Base-by-base conservation (phyloP, 306 rosid genomes). In the Corylus americana region DNA sequence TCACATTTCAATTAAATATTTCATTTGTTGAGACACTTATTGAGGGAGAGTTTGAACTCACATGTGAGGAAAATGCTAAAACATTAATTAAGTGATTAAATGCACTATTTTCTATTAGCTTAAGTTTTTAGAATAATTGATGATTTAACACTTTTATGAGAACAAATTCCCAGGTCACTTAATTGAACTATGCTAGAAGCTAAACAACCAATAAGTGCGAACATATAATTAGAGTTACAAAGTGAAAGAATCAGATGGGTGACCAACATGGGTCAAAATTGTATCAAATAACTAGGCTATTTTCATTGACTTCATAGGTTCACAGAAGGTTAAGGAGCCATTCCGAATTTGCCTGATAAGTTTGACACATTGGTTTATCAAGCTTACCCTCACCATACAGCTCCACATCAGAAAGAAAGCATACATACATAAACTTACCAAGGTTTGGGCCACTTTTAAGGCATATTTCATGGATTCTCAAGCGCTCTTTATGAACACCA, bases 381-480 rank as follows among this genome's bases (percentile, higher is more conserved):
- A 66, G 49, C 71, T 18, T 49, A 58, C 39, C 14, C 31, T 20
- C 35, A 35, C 70, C 17, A 5, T 71, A 69, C 31, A 39, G 25
- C 47, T 54, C 13, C 45, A 70, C n/a, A 71, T 47, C 51, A 66
- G 47, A 62, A 54, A 77, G 55, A 50, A 39, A 63, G 61, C 51
- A 58, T 44, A 54, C 29, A 49, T 71, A 2, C 3, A 63, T 31
- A 76, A 31, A 78, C 86, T 81, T 71, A 93, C 97, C 99, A 16
- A 95, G 89, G 79, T 81, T 85, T 67, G 96, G 97, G 83, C 94
- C 90, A 81, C 88, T 93, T 86, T 95, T 93, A 70, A 93, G 94
- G 85, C 96, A 90, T 57, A 93, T 84, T 85, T 93, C 99, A 86
- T 95, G 98, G 80, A 91, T 85, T 84, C 92, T 91, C 80, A 93